Evolutionary conservation across 2,329 filamentous ascomycete genomes (phyloP).

Genomic region (Colletotrichum orchidophilum): DNA sequence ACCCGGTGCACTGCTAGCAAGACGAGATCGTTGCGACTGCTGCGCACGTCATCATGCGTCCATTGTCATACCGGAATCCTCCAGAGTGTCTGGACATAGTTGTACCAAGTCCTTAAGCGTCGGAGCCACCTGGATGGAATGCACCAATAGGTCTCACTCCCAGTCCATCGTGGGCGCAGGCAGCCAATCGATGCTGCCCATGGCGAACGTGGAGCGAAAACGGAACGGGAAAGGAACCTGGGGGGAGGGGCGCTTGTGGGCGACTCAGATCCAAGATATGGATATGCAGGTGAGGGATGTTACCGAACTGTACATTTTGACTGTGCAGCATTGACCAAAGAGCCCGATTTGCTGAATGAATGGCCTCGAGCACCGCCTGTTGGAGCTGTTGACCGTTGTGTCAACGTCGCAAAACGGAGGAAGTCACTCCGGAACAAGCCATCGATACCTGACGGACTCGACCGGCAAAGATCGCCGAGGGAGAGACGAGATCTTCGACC

Average conservation of each 20-base stretch:
- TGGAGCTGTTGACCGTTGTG: background rate
- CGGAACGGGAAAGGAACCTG: background rate
- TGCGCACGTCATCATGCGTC: slow-evolving; percentile 24
- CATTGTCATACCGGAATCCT: background rate
- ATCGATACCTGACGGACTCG: background rate
- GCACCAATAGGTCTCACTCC: slow-evolving; percentile 27
- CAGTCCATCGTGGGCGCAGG: slow-evolving; percentile 24
- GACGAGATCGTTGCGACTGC: background rate
- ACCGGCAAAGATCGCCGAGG: slow-evolving; percentile 1
- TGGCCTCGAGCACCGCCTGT: background rate
- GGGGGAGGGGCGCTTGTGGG: background rate
- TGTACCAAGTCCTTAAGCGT: slow-evolving; percentile 10
- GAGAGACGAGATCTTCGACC: slow-evolving; percentile 7
- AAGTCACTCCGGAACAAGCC: background rate
- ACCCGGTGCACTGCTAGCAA: background rate
- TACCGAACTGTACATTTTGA: background rate
- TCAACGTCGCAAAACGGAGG: background rate
- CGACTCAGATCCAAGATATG: slow-evolving; percentile 12
- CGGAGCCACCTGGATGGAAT: background rate
- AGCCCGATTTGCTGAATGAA: background rate
- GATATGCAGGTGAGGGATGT: background rate
- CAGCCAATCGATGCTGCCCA: slow-evolving; percentile 21
- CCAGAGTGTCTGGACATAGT: background rate
- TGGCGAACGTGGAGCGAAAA: slow-evolving; percentile 18
- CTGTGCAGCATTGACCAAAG: background rate